These are phyloP conservation scores for Coemansia sp. DNA, from an alignment of 192 early-diverging fungal genomes.

Conservation along the genomic window DNA sequence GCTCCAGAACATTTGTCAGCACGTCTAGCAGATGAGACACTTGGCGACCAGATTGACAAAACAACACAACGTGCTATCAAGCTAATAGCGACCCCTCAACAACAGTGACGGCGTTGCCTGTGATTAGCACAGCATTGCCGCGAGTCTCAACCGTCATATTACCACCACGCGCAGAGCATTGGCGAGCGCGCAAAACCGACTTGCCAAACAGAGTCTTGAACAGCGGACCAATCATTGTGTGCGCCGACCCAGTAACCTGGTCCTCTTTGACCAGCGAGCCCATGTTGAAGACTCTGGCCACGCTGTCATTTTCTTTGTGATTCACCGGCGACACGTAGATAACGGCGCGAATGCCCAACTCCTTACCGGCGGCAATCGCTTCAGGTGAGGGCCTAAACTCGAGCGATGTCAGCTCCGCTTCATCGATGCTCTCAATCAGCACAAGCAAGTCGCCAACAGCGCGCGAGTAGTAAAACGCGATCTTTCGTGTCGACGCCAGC, in stretches of 20 bases:
- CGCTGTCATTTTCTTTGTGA: conserved; percentile 6
- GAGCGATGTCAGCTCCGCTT: not conserved
- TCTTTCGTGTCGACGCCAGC: not conserved
- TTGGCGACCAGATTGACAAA: no score
- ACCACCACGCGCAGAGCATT: conserved; percentile 24
- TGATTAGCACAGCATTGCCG: conserved; percentile 2
- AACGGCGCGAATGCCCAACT: conserved; percentile 4
- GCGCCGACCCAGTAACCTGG: conserved; percentile 33
- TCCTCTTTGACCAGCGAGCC: conserved; percentile 19
- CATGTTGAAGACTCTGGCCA: conserved; percentile 29
- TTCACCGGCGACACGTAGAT: not conserved
- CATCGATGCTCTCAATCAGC: not conserved
- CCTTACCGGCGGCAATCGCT: not conserved
- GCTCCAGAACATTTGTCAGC: no score
- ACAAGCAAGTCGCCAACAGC: conserved; percentile 3
- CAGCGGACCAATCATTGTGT: conserved; percentile 17
- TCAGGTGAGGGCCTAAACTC: not conserved
- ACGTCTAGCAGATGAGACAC: not conserved
- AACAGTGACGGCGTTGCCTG: conserved; percentile 15
- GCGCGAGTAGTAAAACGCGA: conserved; percentile 1
- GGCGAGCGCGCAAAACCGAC: conserved; percentile 8
- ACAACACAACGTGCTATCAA: not conserved
- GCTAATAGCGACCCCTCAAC: conserved; percentile 5
- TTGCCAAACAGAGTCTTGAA: conserved; percentile 7
- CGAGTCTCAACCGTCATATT: conserved; percentile 2